Evolutionary conservation across 495 filamentous ascomycete species (phyloP), one percentile per base, ranked within the genome.

Genomic region (Hypoxylon fragiforme): DNA sequence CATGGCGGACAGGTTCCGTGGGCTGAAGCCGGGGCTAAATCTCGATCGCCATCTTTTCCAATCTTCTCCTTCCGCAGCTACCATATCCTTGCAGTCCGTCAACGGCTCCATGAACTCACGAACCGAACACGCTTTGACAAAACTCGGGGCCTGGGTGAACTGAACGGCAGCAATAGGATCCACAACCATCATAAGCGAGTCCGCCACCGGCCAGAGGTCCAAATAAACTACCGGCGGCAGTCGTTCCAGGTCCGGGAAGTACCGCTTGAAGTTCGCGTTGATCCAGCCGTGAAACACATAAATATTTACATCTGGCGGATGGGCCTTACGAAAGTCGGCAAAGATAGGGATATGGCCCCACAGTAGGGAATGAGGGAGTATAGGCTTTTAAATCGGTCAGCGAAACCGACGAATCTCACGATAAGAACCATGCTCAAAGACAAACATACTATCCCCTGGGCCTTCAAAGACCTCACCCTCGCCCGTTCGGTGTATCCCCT

Each of bases 201-300:
- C 22, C 3, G 43, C 30, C 28, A 75, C 52, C 0, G 78, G 78
- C 75, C 76, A 81, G 11, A 70, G 42, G 45, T 80, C 77, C 14
- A 79, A 7, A 48, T 81, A 80, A 52, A 69, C 49, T 0, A 69
- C 54, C 7, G 64, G 60, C 2, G 67, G 66, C 14, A 64, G 41
- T n/a, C 16, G 41, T 4, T 61, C 57, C 34, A 30, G 36, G 9
- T 45, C 59, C 2, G 69, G 69, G 21, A 70, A 72, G 43, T 68
- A 62, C 22, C 51, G 64, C 18, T 54, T 43, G 39, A 51, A 47
- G 42, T 68, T 66, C 22, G 19, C 39, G 30, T 30, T 44, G 2
- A 68, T 53, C 62, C 62, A 66, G 3, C 6, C 7, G 43, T 68
- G 56, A 16, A 68, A 52, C 22, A 43, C 7, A 20, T 66, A 63